Percentiles rank a stretch among this genome's conserved stretches.
phyloP scores from a whole-genome alignment of 805 yeast species.

The Wickerhamomyces sydowiorum region DNA sequence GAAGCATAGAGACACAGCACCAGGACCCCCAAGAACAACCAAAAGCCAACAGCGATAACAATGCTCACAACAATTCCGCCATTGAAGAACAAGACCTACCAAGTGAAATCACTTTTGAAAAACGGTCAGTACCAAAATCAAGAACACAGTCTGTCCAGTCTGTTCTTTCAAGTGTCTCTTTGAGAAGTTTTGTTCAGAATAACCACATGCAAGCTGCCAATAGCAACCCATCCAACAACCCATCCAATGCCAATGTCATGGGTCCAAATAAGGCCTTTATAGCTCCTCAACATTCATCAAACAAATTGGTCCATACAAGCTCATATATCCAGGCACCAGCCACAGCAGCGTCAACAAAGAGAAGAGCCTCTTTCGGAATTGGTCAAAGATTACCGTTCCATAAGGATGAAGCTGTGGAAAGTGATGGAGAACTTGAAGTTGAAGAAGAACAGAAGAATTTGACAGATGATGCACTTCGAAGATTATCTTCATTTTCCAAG shows the following conservation, averaged over 20 bases:
- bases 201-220: slow-evolving; percentile 21
- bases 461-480: slow-evolving; percentile 34
- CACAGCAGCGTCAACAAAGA: slow-evolving; percentile 28
- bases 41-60: slow-evolving; percentile 59
- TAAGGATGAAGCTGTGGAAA: slow-evolving; percentile 19
- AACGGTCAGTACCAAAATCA: slow-evolving; percentile 54
- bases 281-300: slow-evolving; percentile 11
- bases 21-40: not conserved
- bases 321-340: slow-evolving; percentile 38
- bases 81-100: slow-evolving; percentile 68
- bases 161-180: slow-evolving; percentile 53
- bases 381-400: slow-evolving; percentile 30
- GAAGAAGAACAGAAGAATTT: slow-evolving; percentile 28
- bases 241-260: slow-evolving; percentile 40
- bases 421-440: slow-evolving; percentile 22
- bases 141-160: slow-evolving; percentile 35
- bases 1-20: not conserved
- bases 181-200: slow-evolving; percentile 51
- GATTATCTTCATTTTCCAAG: slow-evolving; percentile 25
- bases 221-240: slow-evolving; percentile 57
- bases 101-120: slow-evolving; percentile 55
- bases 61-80: slow-evolving; percentile 2
- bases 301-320: slow-evolving; percentile 24
- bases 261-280: slow-evolving; percentile 8
- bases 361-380: slow-evolving; percentile 24